Evolutionary conservation across 805 yeast species (phyloP).

Genomic region (Candida suzukii): DNA sequence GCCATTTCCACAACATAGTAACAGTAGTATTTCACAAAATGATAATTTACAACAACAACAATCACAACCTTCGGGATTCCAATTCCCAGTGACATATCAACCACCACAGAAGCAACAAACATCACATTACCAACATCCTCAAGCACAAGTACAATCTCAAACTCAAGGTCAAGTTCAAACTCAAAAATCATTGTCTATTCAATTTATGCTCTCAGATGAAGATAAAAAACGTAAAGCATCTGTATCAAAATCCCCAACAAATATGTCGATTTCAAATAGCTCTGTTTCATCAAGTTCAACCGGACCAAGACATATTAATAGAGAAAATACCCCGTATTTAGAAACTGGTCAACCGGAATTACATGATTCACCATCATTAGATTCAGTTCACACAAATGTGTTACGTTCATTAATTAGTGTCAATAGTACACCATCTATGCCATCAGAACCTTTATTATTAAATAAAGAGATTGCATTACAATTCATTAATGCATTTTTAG

Average conservation of each 20-base stretch:
- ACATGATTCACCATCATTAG: constrained; percentile 13
- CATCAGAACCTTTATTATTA: constrained; percentile 20
- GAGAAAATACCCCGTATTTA: not conserved
- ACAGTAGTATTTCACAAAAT: not conserved
- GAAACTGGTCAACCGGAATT: not conserved
- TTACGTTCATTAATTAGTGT: constrained; percentile 19
- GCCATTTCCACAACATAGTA: too few relatives aligned
- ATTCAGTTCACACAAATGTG: constrained; percentile 22
- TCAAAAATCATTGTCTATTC: constrained; percentile 8
- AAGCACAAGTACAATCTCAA: not conserved
- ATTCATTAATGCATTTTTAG: constrained; percentile 37
- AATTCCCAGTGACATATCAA: too few relatives aligned
- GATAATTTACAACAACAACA: not conserved
- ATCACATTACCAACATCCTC: not conserved
- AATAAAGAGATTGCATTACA: constrained; percentile 19
- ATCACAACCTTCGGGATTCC: too few relatives aligned
- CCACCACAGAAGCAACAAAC: too few relatives aligned
- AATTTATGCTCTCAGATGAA: constrained; percentile 7
- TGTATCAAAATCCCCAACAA: constrained; percentile 6
- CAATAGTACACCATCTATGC: constrained; percentile 18
- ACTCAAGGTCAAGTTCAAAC: not conserved
- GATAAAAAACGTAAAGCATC: not conserved
- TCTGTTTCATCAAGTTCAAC: not conserved
- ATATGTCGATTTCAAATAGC: not conserved
- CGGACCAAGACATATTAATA: not conserved